Conservation (phyloP, 1,284 basidiomycete genomes). For the Ganoderma sp. region DNA sequence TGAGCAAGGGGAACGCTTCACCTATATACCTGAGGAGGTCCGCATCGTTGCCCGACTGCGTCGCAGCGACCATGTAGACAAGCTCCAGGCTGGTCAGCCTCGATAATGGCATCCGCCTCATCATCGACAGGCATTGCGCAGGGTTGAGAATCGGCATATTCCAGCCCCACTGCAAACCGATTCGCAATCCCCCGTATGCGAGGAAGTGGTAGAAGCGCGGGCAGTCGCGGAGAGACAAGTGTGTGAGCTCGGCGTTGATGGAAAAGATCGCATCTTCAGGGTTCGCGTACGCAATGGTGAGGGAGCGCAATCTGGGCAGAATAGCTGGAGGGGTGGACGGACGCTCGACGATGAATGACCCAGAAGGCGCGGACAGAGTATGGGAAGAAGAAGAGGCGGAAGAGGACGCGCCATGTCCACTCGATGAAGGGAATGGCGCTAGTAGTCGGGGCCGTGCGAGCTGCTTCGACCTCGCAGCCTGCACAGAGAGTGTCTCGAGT, state of each 20-base stretch:
- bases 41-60: not conserved
- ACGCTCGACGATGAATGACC: not conserved
- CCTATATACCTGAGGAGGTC: constrained; percentile 6
- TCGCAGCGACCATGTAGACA: constrained; percentile 2
- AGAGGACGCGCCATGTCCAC: not conserved
- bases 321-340: not conserved
- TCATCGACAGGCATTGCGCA: not conserved
- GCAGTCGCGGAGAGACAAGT: constrained; percentile 17
- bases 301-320: not conserved
- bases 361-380: not conserved
- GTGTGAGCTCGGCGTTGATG: not conserved
- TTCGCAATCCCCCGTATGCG: not conserved
- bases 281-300: not conserved
- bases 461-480: not conserved
- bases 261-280: constrained; percentile 5
- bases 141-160: not conserved
- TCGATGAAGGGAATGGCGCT: not conserved
- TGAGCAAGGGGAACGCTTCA: not conserved
- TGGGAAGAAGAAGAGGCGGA: not conserved
- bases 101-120: constrained; percentile 6
- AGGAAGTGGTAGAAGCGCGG: constrained; percentile 17
- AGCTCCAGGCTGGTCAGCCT: constrained; percentile 10
- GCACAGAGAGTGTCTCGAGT: not conserved
- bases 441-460: constrained; percentile 4
- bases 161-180: not conserved